Evolutionary conservation across 225 moss, liverwort and hornwort species (phyloP).

Genomic region (Pleurozium schreberi): DNA sequence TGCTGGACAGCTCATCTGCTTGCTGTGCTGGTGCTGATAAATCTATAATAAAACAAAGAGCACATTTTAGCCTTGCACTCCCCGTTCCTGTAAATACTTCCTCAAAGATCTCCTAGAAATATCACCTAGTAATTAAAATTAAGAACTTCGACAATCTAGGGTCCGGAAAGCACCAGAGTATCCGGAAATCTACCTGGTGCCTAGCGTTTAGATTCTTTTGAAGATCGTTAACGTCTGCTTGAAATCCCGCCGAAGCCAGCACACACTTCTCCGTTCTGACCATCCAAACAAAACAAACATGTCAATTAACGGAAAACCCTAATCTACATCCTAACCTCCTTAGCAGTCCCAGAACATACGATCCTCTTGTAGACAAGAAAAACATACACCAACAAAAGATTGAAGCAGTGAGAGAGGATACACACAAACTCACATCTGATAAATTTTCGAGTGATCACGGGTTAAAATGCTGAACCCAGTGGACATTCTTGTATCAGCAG

Average conservation of each 20-base stretch:
- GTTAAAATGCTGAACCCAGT: slow-evolving; percentile 92
- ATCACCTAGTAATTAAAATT: background rate
- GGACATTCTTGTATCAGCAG: slow-evolving; percentile 94
- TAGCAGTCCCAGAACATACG: background rate
- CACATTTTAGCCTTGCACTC: background rate
- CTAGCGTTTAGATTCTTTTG: slow-evolving; percentile 81
- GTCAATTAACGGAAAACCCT: background rate
- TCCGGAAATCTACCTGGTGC: slow-evolving; percentile 51
- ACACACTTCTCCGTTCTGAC: slow-evolving; percentile 74
- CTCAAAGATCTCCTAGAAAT: no score
- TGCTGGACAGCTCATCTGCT: slow-evolving; percentile 96
- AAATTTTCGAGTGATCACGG: slow-evolving; percentile 79
- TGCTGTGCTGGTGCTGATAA: slow-evolving; percentile 87
- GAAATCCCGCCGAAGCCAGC: slow-evolving; percentile 88
- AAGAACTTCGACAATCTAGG: background rate
- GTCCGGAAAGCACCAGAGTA: background rate
- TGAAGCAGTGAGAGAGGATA: background rate
- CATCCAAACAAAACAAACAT: background rate
- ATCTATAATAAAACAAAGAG: slow-evolving; percentile 17
- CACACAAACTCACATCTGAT: slow-evolving; percentile 41
- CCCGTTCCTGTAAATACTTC: no score
- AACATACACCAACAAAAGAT: background rate
- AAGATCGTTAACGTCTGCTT: slow-evolving; percentile 74
- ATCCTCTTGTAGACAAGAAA: background rate
- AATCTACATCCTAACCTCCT: background rate